Base-by-base conservation (phyloP, 78 protist genomes). In the Guillardia theta region DNA sequence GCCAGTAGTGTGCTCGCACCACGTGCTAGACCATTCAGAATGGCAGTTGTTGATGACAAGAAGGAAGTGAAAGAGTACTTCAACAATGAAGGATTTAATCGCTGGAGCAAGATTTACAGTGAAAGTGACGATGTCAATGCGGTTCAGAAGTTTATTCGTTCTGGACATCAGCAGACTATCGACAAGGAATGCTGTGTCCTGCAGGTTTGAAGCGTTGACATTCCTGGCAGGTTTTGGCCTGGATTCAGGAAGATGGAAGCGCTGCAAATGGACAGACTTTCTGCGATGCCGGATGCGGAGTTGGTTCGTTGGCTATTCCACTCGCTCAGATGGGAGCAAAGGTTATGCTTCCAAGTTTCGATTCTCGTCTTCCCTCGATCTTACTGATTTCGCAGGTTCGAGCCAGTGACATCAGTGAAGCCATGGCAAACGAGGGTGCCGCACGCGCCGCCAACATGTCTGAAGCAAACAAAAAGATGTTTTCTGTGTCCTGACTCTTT, bases 51-150 rank as follows among this genome's bases (percentile, higher is more conserved):
- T 21, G 80, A 64, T 43, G 80, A 64, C 80, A 64, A 64, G 80
- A 64, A 10, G 39, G 88, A 41, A 30, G 88, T 77, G 44, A 27
- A n/a, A 2, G 88, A 77, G 88, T 77, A 77, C 88, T 77, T 77
- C 88, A 77, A 77, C 88, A 41, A 21, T 0, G 83, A 70, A 43
- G 83, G 83, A 15, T 70, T 70, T 43, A 70, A 70, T 6, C 33
- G 83, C 33, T 70, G 83, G 83, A 70, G 22, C 41, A 70, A 70
- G 41, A 70, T 70, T 43, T 70, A 70, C 78, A 64, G 78, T 12
- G 78, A 64, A 4, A 64, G 78, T 12, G 78, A 64, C 9, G 78
- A 64, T 15, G 83, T 87, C 27, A 87, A 87, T 39, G 12, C 9
- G 53, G 92, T 87, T 4, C 92, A 87, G 92, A 87, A 43, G 92